A percentile compares a stretch with the other conserved stretches of the same genome.
Conservation (phyloP, 2,329 filamentous ascomycete species). For the Tothia fuscella region DNA sequence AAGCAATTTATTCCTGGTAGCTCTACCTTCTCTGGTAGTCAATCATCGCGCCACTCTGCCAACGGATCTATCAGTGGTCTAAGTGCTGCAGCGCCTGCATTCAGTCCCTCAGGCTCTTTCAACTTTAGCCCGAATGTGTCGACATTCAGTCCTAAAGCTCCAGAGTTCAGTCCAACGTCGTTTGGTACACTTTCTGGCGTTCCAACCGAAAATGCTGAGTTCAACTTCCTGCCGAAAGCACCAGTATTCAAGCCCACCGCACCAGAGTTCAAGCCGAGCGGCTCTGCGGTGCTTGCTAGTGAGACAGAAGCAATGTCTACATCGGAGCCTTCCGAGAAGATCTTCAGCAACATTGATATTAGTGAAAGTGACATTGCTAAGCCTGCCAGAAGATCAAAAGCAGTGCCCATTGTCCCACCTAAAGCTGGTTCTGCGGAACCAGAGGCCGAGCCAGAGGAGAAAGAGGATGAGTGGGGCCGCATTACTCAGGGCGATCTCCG, state of each 20-base stretch:
- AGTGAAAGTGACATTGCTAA: slow-evolving; percentile 54
- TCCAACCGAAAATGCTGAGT: slow-evolving; percentile 17
- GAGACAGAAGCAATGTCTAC: background rate
- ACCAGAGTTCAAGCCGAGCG: slow-evolving; percentile 14
- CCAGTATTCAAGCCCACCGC: slow-evolving; percentile 20
- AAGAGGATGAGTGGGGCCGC: slow-evolving; percentile 42
- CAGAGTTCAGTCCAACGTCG: background rate
- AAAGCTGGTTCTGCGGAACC: slow-evolving; percentile 33
- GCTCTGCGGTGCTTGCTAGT: background rate
- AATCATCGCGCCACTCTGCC: slow-evolving; percentile 36
- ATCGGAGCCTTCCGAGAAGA: slow-evolving; percentile 28
- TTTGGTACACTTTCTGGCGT: too few species aligned
- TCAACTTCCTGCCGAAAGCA: slow-evolving; percentile 22
- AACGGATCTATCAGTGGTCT: slow-evolving; percentile 49
- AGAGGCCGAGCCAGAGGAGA: slow-evolving; percentile 24
- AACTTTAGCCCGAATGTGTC: slow-evolving; percentile 3
- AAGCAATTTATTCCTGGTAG: slow-evolving; percentile 3
- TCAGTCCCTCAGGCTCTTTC: slow-evolving; percentile 43
- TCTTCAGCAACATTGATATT: slow-evolving; percentile 47
- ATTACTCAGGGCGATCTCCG: slow-evolving; percentile 53
- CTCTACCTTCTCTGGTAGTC: slow-evolving; percentile 31
- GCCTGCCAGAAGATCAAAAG: slow-evolving; percentile 62
- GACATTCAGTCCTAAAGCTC: slow-evolving; percentile 11
- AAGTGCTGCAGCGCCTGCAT: slow-evolving; percentile 63
- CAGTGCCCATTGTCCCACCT: slow-evolving; percentile 67